A percentile compares a stretch with the other conserved stretches of the same genome.
phyloP scores from a whole-genome alignment of 176 grass and related monocot species.

The Pontederia paniculata region DNA sequence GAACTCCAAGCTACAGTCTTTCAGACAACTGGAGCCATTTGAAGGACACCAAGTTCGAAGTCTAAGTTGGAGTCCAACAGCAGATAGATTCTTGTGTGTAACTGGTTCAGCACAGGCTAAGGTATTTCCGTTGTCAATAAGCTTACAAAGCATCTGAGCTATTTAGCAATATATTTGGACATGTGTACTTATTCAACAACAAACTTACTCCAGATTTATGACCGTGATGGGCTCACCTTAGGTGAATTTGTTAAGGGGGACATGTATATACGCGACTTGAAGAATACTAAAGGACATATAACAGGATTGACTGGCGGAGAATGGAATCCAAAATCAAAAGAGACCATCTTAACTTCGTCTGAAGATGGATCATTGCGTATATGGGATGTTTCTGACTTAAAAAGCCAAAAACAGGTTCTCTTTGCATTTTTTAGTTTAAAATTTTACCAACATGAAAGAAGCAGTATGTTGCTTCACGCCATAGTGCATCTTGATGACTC shows the following conservation, averaged over 20 bases:
- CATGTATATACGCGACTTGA: constrained; percentile 98
- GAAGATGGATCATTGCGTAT: constrained; percentile 96
- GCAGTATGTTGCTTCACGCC: background rate
- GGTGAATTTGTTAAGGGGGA: constrained; percentile 95
- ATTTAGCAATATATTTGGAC: constrained; percentile 1
- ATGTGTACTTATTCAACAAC: background rate
- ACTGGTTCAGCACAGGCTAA: constrained; percentile 95
- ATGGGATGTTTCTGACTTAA: constrained; percentile 89
- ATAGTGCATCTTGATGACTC: background rate
- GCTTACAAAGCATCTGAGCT: background rate
- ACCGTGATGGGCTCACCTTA: constrained; percentile 82
- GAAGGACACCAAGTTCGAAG: constrained; percentile 97
- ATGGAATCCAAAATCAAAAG: constrained; percentile 98
- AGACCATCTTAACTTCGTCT: constrained; percentile 86
- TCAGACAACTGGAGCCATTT: constrained; percentile 88
- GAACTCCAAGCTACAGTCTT: constrained; percentile 93
- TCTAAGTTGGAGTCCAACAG: constrained; percentile 94
- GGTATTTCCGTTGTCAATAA: constrained; percentile 34
- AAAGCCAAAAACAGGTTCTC: constrained; percentile 86
- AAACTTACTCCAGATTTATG: constrained; percentile 62
- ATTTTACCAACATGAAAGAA: background rate
- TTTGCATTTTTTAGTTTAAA: background rate
- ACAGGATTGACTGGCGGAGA: constrained; percentile 87
- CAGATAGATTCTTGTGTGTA: constrained; percentile 83
- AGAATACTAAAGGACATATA: constrained; percentile 98